Conservation (phyloP, 768 basidiomycete species). For the Sutorius australiensis region DNA sequence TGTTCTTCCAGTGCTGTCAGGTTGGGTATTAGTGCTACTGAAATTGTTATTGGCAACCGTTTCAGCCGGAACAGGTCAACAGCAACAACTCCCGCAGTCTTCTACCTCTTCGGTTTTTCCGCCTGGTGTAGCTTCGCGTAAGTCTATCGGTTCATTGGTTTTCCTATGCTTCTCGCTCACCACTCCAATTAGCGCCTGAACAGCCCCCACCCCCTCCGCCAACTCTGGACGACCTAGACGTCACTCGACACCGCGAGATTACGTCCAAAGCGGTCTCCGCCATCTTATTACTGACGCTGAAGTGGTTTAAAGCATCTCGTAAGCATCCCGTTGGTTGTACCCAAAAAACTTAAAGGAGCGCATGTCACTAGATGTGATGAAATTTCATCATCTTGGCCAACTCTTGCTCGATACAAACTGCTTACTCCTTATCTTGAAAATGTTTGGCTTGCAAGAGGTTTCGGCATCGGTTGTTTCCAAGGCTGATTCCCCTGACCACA, state of each 20-base stretch:
- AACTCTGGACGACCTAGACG: conserved; percentile 87
- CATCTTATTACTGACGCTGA: conserved; percentile 81
- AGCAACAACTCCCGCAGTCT: conserved; percentile 59
- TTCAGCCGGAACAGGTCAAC: conserved; percentile 62
- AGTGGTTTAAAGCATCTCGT: conserved; percentile 99
- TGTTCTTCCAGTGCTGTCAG: conserved; percentile 78
- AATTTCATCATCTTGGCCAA: conserved; percentile 97
- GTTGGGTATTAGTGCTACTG: conserved; percentile 89
- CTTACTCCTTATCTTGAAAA: conserved; percentile 88
- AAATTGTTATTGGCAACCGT: conserved; percentile 92
- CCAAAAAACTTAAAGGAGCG: neutral
- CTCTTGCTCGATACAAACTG: conserved; percentile 94
- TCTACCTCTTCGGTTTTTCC: conserved; percentile 70
- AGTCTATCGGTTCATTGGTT: conserved; percentile 18
- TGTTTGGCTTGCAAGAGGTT: conserved; percentile 97
- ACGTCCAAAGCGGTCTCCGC: conserved; percentile 97
- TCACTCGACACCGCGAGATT: conserved; percentile 93
- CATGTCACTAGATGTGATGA: conserved; percentile 79
- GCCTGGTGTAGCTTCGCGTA: conserved; percentile 64
- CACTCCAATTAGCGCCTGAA: conserved; percentile 47
- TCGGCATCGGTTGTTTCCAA: conserved; percentile 78
- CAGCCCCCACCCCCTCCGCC: conserved; percentile 63
- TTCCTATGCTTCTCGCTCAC: neutral
- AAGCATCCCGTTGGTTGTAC: conserved; percentile 32
- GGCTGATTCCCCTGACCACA: conserved; percentile 83